Evolutionary conservation across 495 filamentous ascomycete species (phyloP).

Genomic region (Annulohypoxylon stygium): DNA sequence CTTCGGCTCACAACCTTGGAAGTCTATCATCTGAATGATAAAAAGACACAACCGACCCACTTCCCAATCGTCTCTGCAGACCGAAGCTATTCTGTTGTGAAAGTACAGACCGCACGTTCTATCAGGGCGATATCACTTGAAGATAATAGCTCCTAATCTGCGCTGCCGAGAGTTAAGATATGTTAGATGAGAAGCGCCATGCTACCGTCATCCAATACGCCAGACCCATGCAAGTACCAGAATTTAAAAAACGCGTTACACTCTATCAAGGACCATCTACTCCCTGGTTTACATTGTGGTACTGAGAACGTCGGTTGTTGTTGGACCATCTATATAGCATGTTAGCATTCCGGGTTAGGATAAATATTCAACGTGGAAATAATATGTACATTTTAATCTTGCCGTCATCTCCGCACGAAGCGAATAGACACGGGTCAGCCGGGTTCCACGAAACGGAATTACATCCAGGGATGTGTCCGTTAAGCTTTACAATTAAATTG

Average conservation of each 20-base stretch:
- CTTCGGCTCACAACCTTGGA: constrained; percentile 9
- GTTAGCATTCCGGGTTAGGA: constrained; percentile 20
- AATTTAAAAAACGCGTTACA: constrained; percentile 34
- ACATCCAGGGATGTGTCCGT: constrained; percentile 80
- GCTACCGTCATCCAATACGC: constrained; percentile 46
- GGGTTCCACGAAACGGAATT: constrained; percentile 97
- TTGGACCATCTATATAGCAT: constrained; percentile 51
- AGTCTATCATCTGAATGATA: constrained; percentile 35
- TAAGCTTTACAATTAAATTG: constrained; percentile 77
- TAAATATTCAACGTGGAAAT: not conserved
- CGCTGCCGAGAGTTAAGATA: constrained; percentile 10
- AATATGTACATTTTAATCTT: constrained; percentile 84
- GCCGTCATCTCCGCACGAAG: constrained; percentile 89
- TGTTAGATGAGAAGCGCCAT: constrained; percentile 33
- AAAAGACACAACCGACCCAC: constrained; percentile 20
- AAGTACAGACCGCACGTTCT: constrained; percentile 30
- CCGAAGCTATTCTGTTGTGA: constrained; percentile 26
- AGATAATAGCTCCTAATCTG: constrained; percentile 6
- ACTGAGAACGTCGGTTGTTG: constrained; percentile 34
- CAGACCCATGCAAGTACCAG: constrained; percentile 47
- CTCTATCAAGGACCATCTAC: constrained; percentile 26
- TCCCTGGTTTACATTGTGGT: constrained; percentile 22
- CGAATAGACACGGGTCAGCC: constrained; percentile 83
- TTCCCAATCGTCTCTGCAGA: constrained; percentile 19
- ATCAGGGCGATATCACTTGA: not conserved